phyloP scores from a whole-genome alignment of 805 yeast genomes.

The Jamesozyma lodderae region DNA sequence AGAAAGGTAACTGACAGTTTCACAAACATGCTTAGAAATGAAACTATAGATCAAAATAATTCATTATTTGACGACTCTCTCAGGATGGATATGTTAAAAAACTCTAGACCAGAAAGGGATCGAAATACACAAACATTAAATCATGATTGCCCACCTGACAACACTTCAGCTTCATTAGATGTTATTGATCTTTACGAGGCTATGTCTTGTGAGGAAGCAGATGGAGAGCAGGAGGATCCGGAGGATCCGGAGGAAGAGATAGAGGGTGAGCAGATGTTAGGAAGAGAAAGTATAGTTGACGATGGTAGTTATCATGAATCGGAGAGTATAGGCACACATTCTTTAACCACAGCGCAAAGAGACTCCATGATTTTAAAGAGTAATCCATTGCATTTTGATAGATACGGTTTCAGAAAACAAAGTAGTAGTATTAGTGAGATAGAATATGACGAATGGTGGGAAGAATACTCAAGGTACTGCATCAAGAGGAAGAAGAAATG shows the following conservation, averaged over 20 bases:
- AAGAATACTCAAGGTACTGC: slow-evolving; percentile 51
- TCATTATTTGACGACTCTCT: no score
- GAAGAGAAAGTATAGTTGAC: neutral
- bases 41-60: no score
- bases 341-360: slow-evolving; percentile 6
- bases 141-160: no score
- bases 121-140: no score
- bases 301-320: neutral
- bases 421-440: slow-evolving; percentile 43
- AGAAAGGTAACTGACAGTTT: no score
- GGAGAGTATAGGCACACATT: neutral
- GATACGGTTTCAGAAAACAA: slow-evolving; percentile 83
- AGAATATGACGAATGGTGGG: slow-evolving; percentile 72
- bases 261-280: neutral
- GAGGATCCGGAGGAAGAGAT: neutral
- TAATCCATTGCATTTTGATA: slow-evolving; percentile 39
- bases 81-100: no score
- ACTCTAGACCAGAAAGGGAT: no score
- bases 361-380: slow-evolving; percentile 2
- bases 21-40: no score
- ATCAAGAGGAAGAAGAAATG: slow-evolving; percentile 66
- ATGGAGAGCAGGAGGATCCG: neutral
- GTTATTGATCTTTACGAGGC: neutral
- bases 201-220: neutral
- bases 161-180: no score